These are phyloP conservation scores for Allomyces javanicus DNA, from an alignment of 192 early-diverging fungal genomes.

Conservation along the genomic window DNA sequence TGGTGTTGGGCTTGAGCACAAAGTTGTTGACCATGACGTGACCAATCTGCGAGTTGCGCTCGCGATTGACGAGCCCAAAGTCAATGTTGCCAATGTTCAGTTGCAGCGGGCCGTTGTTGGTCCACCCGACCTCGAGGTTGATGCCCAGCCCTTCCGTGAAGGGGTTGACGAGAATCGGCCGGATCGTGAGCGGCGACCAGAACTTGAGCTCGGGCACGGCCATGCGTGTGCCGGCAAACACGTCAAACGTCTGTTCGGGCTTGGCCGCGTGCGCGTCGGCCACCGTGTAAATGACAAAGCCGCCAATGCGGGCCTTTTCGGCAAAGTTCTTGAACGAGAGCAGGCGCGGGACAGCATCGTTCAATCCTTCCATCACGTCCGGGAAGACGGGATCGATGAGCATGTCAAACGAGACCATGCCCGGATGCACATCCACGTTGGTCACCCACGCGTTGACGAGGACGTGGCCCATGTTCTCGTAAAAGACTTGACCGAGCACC, in stretches of 20 bases:
- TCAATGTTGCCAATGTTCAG: neutral
- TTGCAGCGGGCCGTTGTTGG: neutral
- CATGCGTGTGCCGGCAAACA: neutral
- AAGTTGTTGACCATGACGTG: neutral
- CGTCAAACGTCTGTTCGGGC: neutral
- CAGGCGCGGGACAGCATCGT: neutral
- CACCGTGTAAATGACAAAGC: neutral
- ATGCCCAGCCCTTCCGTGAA: neutral
- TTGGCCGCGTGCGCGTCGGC: neutral
- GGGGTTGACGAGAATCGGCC: neutral
- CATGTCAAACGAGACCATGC: neutral
- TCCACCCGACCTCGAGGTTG: neutral
- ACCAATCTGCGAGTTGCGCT: neutral
- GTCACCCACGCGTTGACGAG: neutral
- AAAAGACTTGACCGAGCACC: neutral
- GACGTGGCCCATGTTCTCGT: neutral
- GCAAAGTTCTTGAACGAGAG: neutral
- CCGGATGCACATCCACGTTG: neutral
- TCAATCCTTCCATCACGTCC: neutral
- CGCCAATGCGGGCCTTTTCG: neutral
- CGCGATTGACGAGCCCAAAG: neutral
- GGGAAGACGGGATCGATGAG: neutral
- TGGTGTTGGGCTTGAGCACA: neutral
- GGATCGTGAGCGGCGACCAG: neutral
- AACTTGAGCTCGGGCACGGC: neutral